Evolutionary conservation across 2,329 filamentous ascomycete species (phyloP), one percentile per base, ranked within the genome.

Genomic region (Coccinonectria pachysandricola): DNA sequence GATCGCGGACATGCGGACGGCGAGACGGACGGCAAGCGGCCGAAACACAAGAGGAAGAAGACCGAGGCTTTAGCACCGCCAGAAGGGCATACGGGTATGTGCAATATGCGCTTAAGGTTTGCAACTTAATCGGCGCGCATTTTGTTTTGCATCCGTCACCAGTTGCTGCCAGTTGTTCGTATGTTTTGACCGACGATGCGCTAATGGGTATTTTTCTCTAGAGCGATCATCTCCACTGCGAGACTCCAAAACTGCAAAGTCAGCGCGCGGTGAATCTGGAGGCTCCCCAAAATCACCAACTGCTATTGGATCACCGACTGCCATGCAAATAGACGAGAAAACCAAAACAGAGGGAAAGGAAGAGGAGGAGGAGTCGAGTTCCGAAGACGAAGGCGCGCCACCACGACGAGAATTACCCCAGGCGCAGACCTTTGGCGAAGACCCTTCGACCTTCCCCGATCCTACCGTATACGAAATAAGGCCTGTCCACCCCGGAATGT

Each of bases 391-490:
- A 49, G 59, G 71, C 42, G 61, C 73, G 43, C 69, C 71, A 31
- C 66, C 77, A 46, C 65, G 67, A 36, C 67, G 71, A 14, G 73
- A 78, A 25, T 65, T 71, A 20, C 85, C 82, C 5, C 79, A 87
- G 32, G 77, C 78, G 46, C 83, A 93, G 56, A 87, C 85, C 1
- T 96, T 95, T 52, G 88, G 88, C 32, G 79, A 88, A 19, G 86
- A 96, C 48, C 88, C 88, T 0, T 82, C 85, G 14, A 85, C 77
- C n/a, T 94, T 88, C 46, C 73, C 74, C 12, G 91, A 98, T 49
- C 86, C 87, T 2, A 94, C 88, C 18, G 70, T 95, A 25, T 98
- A 98, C 61, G 82, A 98, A 50, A 95, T 98, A 36, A 77, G 78
- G 30, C 67, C 78, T 0, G 66, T 87, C 13, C 69, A 71, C 1